Evolutionary conservation across 2,329 filamentous ascomycete genomes (phyloP).

Genomic region (Ilyonectria robusta): DNA sequence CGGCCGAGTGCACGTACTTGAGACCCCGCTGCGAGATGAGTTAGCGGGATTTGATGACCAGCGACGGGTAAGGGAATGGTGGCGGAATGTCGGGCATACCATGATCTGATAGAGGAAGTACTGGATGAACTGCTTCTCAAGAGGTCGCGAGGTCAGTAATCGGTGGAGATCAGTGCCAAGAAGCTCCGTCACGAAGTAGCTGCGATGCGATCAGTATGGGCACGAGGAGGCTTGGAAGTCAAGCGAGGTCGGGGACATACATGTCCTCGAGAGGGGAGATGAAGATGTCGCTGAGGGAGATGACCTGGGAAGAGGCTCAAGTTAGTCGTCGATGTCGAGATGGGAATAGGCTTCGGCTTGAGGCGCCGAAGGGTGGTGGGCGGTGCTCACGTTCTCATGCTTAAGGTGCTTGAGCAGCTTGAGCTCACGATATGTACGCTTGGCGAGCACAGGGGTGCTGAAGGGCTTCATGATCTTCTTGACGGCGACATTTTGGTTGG

Average conservation of each 20-base stretch:
- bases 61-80: background rate
- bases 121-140: conserved; percentile 99
- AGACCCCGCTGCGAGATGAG: conserved; percentile 79
- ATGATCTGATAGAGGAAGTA: conserved; percentile 99
- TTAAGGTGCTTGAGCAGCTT: conserved; percentile 97
- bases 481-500: conserved; percentile 94
- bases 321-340: conserved; percentile 24
- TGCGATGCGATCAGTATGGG: conserved; percentile 55
- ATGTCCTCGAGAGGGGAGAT: conserved; percentile 99
- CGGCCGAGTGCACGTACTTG: conserved; percentile 99
- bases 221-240: conserved; percentile 23
- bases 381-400: conserved; percentile 86
- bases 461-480: conserved; percentile 99
- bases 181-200: conserved; percentile 98
- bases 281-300: conserved; percentile 99
- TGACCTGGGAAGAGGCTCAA: conserved; percentile 73
- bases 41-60: conserved; percentile 29
- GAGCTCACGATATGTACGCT: conserved; percentile 96
- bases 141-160: conserved; percentile 91
- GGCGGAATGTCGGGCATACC: conserved; percentile 67
- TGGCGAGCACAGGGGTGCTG: conserved; percentile 97
- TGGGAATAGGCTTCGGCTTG: background rate
- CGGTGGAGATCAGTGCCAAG: conserved; percentile 97
- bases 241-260: conserved; percentile 65
- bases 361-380: conserved; percentile 18